A percentile compares a stretch with the other conserved stretches of the same genome.
These are phyloP conservation scores for Cyberlindnera euphorbiae DNA, from an alignment of 805 yeast genomes.

Conservation along the genomic window DNA sequence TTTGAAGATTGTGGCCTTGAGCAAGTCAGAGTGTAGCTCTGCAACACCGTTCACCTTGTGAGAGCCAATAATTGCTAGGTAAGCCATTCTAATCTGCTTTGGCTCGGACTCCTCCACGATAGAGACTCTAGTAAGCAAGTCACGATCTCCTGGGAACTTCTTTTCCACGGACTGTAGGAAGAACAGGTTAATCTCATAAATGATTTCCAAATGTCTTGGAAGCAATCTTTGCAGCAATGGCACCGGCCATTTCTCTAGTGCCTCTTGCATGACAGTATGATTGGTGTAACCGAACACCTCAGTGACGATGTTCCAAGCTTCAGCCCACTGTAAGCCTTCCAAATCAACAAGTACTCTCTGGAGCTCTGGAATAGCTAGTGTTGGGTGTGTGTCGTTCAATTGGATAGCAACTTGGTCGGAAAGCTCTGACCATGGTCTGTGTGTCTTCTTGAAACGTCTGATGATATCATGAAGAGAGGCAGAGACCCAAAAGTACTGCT, in stretches of 20 bases:
- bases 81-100: constrained; percentile 89
- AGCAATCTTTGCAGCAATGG: constrained; percentile 70
- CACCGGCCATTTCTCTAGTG: constrained; percentile 93
- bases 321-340: constrained; percentile 76
- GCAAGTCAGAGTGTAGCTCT: constrained; percentile 87
- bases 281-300: constrained; percentile 86
- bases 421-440: constrained; percentile 74
- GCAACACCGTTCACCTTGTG: constrained; percentile 96
- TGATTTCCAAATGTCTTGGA: constrained; percentile 89
- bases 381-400: constrained; percentile 92
- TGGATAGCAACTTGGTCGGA: constrained; percentile 88
- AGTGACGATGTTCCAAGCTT: constrained; percentile 82
- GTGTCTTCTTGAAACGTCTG: constrained; percentile 79
- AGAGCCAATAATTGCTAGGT: constrained; percentile 84
- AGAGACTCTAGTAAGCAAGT: constrained; percentile 64
- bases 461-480: constrained; percentile 90
- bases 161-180: constrained; percentile 75
- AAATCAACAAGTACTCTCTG: constrained; percentile 82
- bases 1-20: constrained; percentile 82
- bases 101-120: constrained; percentile 78
- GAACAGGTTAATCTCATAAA: constrained; percentile 76
- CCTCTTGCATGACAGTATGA: constrained; percentile 94
- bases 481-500: constrained; percentile 95
- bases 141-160: constrained; percentile 68
- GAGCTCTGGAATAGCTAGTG: constrained; percentile 84